A percentile compares a stretch with the other conserved stretches of the same genome.
Conservation (phyloP, 495 filamentous ascomycete species). For the Talaromyces ruber region DNA sequence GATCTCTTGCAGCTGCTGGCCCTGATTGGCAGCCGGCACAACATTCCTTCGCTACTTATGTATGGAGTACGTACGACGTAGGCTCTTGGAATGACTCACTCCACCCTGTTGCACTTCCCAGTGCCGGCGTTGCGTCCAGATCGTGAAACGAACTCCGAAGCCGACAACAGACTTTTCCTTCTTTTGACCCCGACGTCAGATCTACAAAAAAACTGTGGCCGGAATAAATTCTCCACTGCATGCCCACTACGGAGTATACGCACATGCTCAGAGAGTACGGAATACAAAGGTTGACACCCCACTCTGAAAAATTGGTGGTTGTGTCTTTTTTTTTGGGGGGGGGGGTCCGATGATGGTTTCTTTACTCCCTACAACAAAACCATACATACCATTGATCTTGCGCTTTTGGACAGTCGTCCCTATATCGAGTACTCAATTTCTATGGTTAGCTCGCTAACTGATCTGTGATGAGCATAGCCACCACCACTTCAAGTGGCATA, state of each 20-base stretch:
- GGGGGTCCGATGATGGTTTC: neutral
- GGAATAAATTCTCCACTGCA: neutral
- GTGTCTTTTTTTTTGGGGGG: neutral
- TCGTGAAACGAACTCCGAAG: neutral
- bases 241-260: neutral
- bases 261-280: neutral
- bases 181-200: constrained; percentile 3
- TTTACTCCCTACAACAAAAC: neutral
- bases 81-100: neutral
- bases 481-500: neutral
- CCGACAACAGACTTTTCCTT: neutral
- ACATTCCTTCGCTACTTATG: neutral
- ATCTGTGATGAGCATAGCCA: neutral
- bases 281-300: neutral
- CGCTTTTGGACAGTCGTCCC: neutral
- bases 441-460: neutral
- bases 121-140: neutral
- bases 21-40: neutral
- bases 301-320: neutral
- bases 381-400: too few relatives aligned
- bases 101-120: neutral
- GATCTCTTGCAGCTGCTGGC: neutral
- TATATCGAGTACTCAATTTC: neutral
- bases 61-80: neutral
- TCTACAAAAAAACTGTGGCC: neutral